phyloP scores from a whole-genome alignment of 2,329 filamentous ascomycete genomes.

The Cadophora sp. region DNA sequence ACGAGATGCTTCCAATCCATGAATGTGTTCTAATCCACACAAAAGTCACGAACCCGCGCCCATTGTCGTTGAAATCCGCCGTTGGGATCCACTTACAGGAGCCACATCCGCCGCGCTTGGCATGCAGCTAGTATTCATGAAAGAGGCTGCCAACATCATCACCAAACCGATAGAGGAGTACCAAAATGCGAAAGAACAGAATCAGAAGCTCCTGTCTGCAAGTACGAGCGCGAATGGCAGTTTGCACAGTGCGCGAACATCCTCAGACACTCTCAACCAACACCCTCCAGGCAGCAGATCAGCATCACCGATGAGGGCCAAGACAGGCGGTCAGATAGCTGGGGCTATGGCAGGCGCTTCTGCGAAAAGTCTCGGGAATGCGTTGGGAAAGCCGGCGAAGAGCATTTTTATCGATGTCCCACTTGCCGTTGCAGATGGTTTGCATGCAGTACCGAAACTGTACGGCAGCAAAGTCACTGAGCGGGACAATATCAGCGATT shows the following conservation, averaged over 20 bases:
- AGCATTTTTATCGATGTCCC: constrained; percentile 53
- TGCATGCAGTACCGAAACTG: constrained; percentile 58
- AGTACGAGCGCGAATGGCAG: background rate
- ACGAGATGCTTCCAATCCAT: background rate
- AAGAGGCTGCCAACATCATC: background rate
- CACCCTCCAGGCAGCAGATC: background rate
- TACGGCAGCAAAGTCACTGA: constrained; percentile 78
- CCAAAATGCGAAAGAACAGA: background rate
- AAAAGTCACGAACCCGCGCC: constrained; percentile 24
- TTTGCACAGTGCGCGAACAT: background rate
- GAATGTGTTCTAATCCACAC: no score
- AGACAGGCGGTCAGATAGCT: constrained; percentile 6
- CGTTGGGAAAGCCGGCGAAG: constrained; percentile 13
- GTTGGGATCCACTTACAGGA: constrained; percentile 46
- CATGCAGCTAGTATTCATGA: background rate
- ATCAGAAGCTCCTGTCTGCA: background rate
- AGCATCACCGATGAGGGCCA: background rate
- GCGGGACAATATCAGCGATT: constrained; percentile 78
- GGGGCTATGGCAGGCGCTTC: constrained; percentile 22
- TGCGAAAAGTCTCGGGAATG: constrained; percentile 21
- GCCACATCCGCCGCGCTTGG: constrained; percentile 25
- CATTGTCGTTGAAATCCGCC: constrained; percentile 42
- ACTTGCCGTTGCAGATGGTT: constrained; percentile 55
- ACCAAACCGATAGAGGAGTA: background rate
- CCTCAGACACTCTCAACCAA: background rate